Evolutionary conservation across 441 rosid genomes (phyloP).

Genomic region (Eruca vesicaria): DNA sequence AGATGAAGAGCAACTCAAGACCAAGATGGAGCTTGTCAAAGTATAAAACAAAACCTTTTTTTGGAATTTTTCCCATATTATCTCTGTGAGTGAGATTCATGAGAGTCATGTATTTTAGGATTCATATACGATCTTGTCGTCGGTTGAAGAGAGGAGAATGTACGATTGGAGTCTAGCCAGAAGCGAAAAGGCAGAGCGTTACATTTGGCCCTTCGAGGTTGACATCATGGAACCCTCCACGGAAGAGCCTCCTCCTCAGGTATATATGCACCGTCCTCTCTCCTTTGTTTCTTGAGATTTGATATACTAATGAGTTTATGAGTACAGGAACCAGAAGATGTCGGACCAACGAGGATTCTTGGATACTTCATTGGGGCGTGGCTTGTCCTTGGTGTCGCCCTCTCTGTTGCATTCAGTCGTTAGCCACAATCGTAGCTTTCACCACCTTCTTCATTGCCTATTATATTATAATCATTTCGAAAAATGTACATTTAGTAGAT

Average conservation of each 20-base stretch:
- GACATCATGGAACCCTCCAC: conserved; percentile 47
- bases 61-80: neutral
- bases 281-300: neutral
- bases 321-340: conserved; percentile 72
- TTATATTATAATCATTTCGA: neutral
- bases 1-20: conserved; percentile 50
- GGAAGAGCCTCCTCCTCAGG: conserved; percentile 60
- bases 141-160: conserved; percentile 71
- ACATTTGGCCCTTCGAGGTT: conserved; percentile 72
- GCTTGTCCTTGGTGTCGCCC: conserved; percentile 50
- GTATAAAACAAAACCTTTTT: neutral
- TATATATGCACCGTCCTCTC: too few species aligned
- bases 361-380: conserved; percentile 77
- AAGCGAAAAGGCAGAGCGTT: conserved; percentile 51
- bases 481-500: neutral
- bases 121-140: conserved; percentile 60
- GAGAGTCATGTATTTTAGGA: conserved; percentile 39
- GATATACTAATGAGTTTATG: neutral
- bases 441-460: conserved; percentile 2
- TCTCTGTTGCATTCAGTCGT: conserved; percentile 57
- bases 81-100: neutral
- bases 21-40: conserved; percentile 8
- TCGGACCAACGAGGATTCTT: conserved; percentile 62
- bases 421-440: conserved; percentile 9
- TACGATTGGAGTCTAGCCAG: conserved; percentile 92